A percentile compares a stretch with the other conserved stretches of the same genome.
Evolutionary conservation across 208 protist genomes (phyloP).

Genomic region (Trypanosoma platydactyli): DNA sequence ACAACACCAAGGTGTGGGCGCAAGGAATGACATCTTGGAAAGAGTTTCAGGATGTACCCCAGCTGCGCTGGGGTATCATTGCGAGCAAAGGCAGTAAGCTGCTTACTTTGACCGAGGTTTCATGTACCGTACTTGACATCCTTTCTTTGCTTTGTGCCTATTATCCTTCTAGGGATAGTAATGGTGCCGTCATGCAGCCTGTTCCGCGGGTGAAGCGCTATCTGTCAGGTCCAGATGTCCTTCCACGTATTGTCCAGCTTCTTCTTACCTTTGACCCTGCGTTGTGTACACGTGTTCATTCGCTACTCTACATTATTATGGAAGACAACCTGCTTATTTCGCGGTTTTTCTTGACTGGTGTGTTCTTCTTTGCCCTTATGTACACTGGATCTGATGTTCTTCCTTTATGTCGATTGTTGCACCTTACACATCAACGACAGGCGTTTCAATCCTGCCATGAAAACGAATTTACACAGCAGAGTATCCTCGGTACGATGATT

Average conservation of each 20-base stretch:
- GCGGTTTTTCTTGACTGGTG: constrained; percentile 91
- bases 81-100: constrained; percentile 53
- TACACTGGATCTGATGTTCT: constrained; percentile 94
- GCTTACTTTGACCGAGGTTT: constrained; percentile 88
- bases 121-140: constrained; percentile 88
- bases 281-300: constrained; percentile 81
- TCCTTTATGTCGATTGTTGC: constrained; percentile 82
- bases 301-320: constrained; percentile 85
- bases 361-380: constrained; percentile 94
- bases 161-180: constrained; percentile 83
- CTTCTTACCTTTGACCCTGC: constrained; percentile 92
- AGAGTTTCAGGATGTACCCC: constrained; percentile 77
- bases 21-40: constrained; percentile 94
- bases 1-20: constrained; percentile 89
- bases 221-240: constrained; percentile 70
- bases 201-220: constrained; percentile 91
- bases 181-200: constrained; percentile 91
- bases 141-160: constrained; percentile 85
- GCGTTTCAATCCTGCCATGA: constrained; percentile 58
- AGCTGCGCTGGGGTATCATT: constrained; percentile 92
- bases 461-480: constrained; percentile 62
- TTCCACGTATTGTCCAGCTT: constrained; percentile 94
- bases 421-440: constrained; percentile 86
- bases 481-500: constrained; percentile 86
- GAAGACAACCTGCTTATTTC: constrained; percentile 84